Evolutionary conservation across 306 rosid species (phyloP).

Genomic region (Vicia villosa): DNA sequence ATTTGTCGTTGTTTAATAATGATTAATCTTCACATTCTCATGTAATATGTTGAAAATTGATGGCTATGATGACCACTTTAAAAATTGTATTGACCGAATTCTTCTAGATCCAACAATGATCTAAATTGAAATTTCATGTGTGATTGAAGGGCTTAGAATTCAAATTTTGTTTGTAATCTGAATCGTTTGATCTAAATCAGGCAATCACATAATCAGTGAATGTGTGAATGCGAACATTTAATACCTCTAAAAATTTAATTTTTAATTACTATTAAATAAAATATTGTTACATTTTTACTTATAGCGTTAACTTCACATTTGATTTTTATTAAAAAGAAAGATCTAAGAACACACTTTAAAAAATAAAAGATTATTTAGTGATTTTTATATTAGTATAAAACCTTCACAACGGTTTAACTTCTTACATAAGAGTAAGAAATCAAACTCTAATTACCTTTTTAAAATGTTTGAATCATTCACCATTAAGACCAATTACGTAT

Average conservation of each 20-base stretch:
- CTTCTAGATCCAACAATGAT: constrained; percentile 16
- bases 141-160: too few species aligned
- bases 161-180: not conserved
- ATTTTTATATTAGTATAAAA: not conserved
- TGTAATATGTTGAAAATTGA: constrained; percentile 36
- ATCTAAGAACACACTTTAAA: not conserved
- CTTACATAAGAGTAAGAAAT: not conserved
- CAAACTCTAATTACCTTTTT: not conserved
- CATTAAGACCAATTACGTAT: not conserved
- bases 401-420: not conserved
- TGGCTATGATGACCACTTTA: constrained; percentile 29
- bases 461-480: not conserved
- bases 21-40: not conserved
- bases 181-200: too few species aligned
- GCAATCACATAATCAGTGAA: too few species aligned
- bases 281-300: constrained; percentile 2
- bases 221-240: too few species aligned
- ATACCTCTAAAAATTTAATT: too few species aligned
- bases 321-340: not conserved
- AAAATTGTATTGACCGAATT: constrained; percentile 31
- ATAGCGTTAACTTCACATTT: not conserved
- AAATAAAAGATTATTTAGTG: not conserved
- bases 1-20: too few species aligned
- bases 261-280: too few species aligned
- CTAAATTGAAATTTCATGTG: not conserved